Evolutionary conservation across 2,329 filamentous ascomycete species (phyloP).

Genomic region (Phaeosphaeria sp.): DNA sequence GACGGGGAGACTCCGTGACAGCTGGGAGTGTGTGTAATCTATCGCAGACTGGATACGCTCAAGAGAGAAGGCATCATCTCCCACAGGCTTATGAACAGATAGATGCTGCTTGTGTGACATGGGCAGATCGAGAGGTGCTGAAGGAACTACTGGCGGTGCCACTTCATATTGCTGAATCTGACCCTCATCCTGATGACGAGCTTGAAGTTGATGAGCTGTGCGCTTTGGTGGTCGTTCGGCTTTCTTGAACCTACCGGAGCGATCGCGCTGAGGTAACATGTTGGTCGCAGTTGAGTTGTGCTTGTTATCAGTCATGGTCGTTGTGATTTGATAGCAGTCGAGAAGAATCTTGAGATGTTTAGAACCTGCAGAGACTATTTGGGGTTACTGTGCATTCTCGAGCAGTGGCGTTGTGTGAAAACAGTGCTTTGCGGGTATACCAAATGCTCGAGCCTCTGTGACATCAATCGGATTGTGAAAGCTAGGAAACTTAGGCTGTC

Average conservation of each 20-base stretch:
- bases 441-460: not conserved
- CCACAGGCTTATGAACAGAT: not conserved
- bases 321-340: not conserved
- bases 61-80: not conserved
- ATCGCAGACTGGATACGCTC: slow-evolving; percentile 9
- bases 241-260: not conserved
- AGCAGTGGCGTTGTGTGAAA: not conserved
- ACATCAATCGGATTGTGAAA: too few relatives aligned
- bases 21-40: slow-evolving; percentile 1
- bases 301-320: not conserved
- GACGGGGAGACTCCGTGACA: not conserved
- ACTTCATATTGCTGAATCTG: not conserved
- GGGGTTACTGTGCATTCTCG: not conserved
- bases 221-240: not conserved
- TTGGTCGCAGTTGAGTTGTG: not conserved
- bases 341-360: too few relatives aligned
- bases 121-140: not conserved
- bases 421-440: not conserved
- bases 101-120: not conserved
- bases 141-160: not conserved
- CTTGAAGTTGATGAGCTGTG: not conserved
- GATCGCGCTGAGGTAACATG: not conserved
- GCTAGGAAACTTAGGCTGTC: too few relatives aligned
- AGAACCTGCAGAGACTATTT: not conserved
- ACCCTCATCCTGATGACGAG: not conserved